These are phyloP conservation scores for Fusarium luffae DNA, from an alignment of 2,329 filamentous ascomycete species.

Conservation along the genomic window DNA sequence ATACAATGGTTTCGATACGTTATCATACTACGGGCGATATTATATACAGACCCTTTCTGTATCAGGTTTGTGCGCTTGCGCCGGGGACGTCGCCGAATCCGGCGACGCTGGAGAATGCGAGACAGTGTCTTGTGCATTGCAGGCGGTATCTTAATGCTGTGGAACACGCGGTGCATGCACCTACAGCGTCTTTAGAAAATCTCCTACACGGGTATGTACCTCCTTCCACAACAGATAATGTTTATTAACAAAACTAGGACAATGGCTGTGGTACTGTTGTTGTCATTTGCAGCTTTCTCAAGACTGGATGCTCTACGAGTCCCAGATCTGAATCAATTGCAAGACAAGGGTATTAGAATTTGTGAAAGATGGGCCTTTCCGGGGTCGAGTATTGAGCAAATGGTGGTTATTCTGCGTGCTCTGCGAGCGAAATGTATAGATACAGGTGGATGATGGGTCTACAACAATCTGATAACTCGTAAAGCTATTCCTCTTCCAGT, in stretches of 20 bases:
- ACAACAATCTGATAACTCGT: neutral
- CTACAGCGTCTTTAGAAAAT: conserved; percentile 33
- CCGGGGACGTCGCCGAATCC: neutral
- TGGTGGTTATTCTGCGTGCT: conserved; percentile 37
- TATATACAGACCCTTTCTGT: conserved; percentile 33
- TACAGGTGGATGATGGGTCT: conserved; percentile 1
- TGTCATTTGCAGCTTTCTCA: conserved; percentile 37
- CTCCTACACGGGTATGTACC: conserved; percentile 27
- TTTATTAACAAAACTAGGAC: conserved; percentile 12
- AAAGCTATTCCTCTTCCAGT: neutral
- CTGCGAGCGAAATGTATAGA: conserved; percentile 37
- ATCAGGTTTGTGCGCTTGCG: conserved; percentile 26
- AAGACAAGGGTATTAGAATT: conserved; percentile 37
- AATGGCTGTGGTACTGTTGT: conserved; percentile 30
- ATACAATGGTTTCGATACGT: conserved; percentile 34
- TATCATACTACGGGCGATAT: conserved; percentile 36
- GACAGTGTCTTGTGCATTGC: conserved; percentile 33
- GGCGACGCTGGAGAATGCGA: conserved; percentile 29
- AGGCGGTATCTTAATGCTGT: conserved; percentile 26
- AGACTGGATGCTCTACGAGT: conserved; percentile 22
- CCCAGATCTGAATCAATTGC: conserved; percentile 28
- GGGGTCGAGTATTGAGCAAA: conserved; percentile 37
- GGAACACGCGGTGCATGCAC: conserved; percentile 21
- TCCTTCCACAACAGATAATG: fast-evolving
- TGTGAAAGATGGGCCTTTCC: conserved; percentile 38